Percentiles rank a stretch among this genome's conserved stretches.
phyloP scores from a whole-genome alignment of 2,329 filamentous ascomycete genomes.

The Fusarium armeniacum region DNA sequence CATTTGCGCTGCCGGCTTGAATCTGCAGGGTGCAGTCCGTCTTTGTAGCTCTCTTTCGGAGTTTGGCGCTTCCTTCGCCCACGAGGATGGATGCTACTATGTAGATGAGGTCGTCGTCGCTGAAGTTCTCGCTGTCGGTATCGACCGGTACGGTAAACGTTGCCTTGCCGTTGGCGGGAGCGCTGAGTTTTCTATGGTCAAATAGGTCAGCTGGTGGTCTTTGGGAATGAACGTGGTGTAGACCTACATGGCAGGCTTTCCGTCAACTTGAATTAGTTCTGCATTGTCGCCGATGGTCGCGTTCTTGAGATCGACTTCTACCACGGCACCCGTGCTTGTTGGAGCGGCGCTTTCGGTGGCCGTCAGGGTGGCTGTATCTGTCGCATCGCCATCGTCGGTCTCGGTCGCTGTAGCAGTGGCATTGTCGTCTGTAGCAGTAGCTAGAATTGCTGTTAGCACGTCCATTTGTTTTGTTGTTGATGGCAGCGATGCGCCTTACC shows the following conservation, averaged over 20 bases:
- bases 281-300: conserved; percentile 38
- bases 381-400: conserved; percentile 4
- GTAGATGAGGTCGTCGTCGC: conserved; percentile 27
- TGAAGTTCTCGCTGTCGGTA: conserved; percentile 15
- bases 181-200: conserved; percentile 23
- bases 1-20: conserved; percentile 26
- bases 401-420: conserved; percentile 18
- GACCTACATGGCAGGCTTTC: conserved; percentile 35
- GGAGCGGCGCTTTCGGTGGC: conserved; percentile 27
- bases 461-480: not conserved
- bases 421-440: conserved; percentile 24
- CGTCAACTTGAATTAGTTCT: conserved; percentile 24
- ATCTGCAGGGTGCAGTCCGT: conserved; percentile 36
- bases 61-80: conserved; percentile 33
- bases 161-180: conserved; percentile 33
- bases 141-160: conserved; percentile 29
- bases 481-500: conserved; percentile 2
- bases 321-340: conserved; percentile 18
- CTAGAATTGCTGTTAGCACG: conserved; percentile 14
- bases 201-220: not conserved
- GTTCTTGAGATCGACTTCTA: conserved; percentile 32
- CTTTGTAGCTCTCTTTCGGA: conserved; percentile 25
- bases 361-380: conserved; percentile 13
- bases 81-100: conserved; percentile 38
- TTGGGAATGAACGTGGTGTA: not conserved